Conservation (phyloP, 176 grass and related monocot genomes). For the Carex littledalei region DNA sequence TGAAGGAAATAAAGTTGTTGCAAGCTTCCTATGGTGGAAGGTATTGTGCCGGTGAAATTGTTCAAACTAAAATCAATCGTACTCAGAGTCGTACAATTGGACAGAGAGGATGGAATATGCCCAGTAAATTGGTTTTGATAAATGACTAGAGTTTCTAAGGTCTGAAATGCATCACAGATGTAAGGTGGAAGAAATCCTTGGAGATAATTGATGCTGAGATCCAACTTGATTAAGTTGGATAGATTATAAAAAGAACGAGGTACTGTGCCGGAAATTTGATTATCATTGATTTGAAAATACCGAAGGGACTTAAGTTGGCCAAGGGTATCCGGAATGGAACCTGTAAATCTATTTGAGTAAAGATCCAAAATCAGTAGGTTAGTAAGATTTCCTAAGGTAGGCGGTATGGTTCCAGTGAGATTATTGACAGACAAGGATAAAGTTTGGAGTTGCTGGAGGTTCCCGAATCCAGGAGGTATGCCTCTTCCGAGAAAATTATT, state of each 20-base stretch:
- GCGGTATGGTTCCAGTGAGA: slow-evolving; percentile 20
- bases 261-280: slow-evolving; percentile 23
- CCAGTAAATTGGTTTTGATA: neutral
- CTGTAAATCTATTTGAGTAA: neutral
- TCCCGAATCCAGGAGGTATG: too few species aligned
- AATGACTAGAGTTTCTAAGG: neutral
- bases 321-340: neutral
- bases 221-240: neutral
- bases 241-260: slow-evolving; percentile 30
- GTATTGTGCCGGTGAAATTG: slow-evolving; percentile 13
- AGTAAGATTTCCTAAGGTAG: slow-evolving; percentile 24
- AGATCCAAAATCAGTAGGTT: neutral
- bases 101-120: slow-evolving; percentile 11
- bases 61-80: slow-evolving; percentile 16
- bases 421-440: neutral
- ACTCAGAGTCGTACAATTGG: slow-evolving; percentile 29
- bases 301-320: slow-evolving; percentile 1
- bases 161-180: slow-evolving; percentile 16
- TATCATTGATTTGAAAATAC: slow-evolving; percentile 13
- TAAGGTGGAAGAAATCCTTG: slow-evolving; percentile 26
- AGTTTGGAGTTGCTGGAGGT: too few species aligned
- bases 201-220: slow-evolving; percentile 11
- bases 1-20: slow-evolving; percentile 12
- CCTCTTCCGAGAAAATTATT: neutral
- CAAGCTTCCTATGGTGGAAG: slow-evolving; percentile 16